Conservation (phyloP, 2,329 filamentous ascomycete species). For the Phialocephala sp. region DNA sequence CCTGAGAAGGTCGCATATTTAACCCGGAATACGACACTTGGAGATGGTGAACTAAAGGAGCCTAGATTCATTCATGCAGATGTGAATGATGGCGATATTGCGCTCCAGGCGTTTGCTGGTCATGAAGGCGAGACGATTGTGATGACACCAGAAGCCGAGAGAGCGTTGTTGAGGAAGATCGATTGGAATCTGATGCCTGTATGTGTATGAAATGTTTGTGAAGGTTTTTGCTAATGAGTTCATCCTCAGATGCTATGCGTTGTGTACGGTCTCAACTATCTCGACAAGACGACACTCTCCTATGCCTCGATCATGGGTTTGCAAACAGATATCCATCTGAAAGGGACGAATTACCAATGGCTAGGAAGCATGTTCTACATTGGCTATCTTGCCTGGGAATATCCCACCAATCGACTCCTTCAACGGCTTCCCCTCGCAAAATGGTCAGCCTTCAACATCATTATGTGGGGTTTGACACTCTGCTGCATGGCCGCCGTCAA, state of each 20-base stretch:
- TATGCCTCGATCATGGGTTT: slow-evolving; percentile 58
- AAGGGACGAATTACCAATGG: slow-evolving; percentile 51
- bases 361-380: slow-evolving; percentile 54
- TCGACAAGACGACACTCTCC: slow-evolving; percentile 54
- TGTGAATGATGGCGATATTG: slow-evolving; percentile 50
- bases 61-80: slow-evolving; percentile 45
- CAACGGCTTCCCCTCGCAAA: slow-evolving; percentile 67
- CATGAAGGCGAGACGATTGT: slow-evolving; percentile 46
- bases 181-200: slow-evolving; percentile 53
- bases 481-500: slow-evolving; percentile 66
- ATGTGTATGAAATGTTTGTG: slow-evolving; percentile 11
- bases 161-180: slow-evolving; percentile 51
- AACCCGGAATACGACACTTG: slow-evolving; percentile 28
- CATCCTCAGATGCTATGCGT: slow-evolving; percentile 54
- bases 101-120: slow-evolving; percentile 48
- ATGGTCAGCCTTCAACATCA: slow-evolving; percentile 65
- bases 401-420: slow-evolving; percentile 41
- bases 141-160: slow-evolving; percentile 49
- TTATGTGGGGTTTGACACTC: slow-evolving; percentile 65
- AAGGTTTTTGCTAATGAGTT: background rate
- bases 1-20: slow-evolving; percentile 27
- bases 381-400: slow-evolving; percentile 44
- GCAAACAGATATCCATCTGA: slow-evolving; percentile 48
- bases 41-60: slow-evolving; percentile 31
- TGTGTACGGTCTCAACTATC: slow-evolving; percentile 63